Evolutionary conservation across 495 filamentous ascomycete species (phyloP).

Genomic region (Penicillium coffeae): DNA sequence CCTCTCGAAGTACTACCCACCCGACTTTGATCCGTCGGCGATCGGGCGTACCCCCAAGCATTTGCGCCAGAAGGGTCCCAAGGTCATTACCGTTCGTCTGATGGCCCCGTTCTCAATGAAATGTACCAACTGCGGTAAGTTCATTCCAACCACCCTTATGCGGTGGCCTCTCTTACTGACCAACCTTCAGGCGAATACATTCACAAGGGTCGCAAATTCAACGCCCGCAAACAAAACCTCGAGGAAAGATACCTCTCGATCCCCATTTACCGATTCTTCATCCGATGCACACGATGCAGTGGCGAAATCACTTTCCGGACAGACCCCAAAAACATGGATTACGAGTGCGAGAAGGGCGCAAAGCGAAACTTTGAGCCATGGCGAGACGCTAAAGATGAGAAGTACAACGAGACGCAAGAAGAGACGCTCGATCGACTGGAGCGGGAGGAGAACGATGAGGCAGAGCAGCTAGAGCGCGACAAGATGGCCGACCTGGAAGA

Average conservation of each 20-base stretch:
- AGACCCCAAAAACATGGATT: conserved; percentile 93
- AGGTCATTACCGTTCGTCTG: conserved; percentile 84
- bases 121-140: conserved; percentile 67
- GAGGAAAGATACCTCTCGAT: conserved; percentile 90
- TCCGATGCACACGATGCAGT: conserved; percentile 85
- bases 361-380: conserved; percentile 93
- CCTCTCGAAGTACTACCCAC: conserved; percentile 81
- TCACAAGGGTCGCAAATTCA: conserved; percentile 95
- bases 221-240: conserved; percentile 90
- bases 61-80: conserved; percentile 56
- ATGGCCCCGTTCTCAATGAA: conserved; percentile 98
- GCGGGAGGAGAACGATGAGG: conserved; percentile 59
- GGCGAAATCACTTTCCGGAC: conserved; percentile 93
- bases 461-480: conserved; percentile 55
- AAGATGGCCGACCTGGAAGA: conserved; percentile 77
- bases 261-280: conserved; percentile 90
- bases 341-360: conserved; percentile 79
- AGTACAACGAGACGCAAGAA: conserved; percentile 76
- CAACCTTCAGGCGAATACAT: conserved; percentile 69
- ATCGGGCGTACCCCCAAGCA: conserved; percentile 72
- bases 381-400: conserved; percentile 51
- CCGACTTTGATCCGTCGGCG: conserved; percentile 92
- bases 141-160: neutral
- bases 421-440: conserved; percentile 82
- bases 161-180: neutral